phyloP scores from a whole-genome alignment of 495 filamentous ascomycete genomes.

The Lepidopterella palustris region DNA sequence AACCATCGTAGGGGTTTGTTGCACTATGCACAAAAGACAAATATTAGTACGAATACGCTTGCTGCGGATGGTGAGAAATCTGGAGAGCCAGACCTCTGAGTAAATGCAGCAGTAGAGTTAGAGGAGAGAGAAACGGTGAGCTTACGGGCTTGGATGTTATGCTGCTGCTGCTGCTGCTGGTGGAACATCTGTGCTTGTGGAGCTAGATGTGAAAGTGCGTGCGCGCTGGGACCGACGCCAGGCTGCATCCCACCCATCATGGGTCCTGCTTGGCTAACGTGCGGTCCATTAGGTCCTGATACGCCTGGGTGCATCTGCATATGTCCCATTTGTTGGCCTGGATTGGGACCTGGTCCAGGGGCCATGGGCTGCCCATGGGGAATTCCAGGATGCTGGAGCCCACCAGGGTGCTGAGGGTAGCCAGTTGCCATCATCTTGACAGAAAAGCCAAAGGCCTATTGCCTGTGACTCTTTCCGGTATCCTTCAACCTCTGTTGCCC shows the following conservation, averaged over 20 bases:
- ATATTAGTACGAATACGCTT: background rate
- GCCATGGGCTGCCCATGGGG: constrained; percentile 73
- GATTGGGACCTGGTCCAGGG: constrained; percentile 62
- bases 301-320: constrained; percentile 79
- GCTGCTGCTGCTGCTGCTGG: constrained; percentile 24
- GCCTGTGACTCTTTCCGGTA: background rate
- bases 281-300: constrained; percentile 69
- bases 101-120: too few species aligned
- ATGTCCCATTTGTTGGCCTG: constrained; percentile 60
- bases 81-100: too few species aligned
- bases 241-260: constrained; percentile 80
- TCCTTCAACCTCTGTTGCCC: background rate
- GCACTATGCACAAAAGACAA: constrained; percentile 37
- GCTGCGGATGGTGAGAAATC: background rate
- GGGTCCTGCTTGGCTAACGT: constrained; percentile 71
- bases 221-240: constrained; percentile 58
- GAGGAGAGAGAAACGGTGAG: background rate
- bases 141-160: constrained; percentile 27
- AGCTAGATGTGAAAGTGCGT: constrained; percentile 73
- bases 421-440: constrained; percentile 38
- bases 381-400: constrained; percentile 51
- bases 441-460: background rate
- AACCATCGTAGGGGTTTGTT: constrained; percentile 48
- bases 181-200: constrained; percentile 59
- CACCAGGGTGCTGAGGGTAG: constrained; percentile 60